Base-by-base conservation (phyloP, 129 eudicot genomes). In the Silybum marianum region DNA sequence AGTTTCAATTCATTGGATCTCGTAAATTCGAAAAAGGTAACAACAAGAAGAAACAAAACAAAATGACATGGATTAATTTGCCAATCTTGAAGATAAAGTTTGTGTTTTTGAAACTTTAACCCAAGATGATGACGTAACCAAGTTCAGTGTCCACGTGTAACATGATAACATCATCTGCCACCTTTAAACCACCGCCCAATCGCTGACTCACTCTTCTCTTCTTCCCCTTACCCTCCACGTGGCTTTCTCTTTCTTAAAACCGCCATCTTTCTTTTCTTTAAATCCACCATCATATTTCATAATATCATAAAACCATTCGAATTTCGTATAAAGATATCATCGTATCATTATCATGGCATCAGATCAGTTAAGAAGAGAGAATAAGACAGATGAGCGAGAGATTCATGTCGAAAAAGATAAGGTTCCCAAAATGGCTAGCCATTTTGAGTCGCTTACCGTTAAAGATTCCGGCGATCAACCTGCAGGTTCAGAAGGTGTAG, bases 401-500 rank as follows among this genome's bases (percentile, higher is more conserved):
- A 46, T 86, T 25, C 80, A 84, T 18, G 89, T 94, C 0, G 96
- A 89, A 82, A 89, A 90, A 69, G 90, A 89, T 63, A 70, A 71
- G 7, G 98, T 92, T 1, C 97, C 96, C 3, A 89, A 92, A 84
- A 85, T 89, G 82, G 23, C 91, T 0, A 84, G 71, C 39, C 93
- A 90, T 65, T 92, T 86, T 30, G 97, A 94, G 67, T 84, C 93
- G 5, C 87, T 92, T 2, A 71, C 87, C 0, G 92, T 80, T 3
- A 77, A 82, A 66, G 91, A 66, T 26, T n/a, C 83, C 46, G 69
- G 73, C 30, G 86, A 78, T 44, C 81, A 76, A 5, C 77, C 78
- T 11, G n/a, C n/a, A n/a, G n/a, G n/a, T n/a, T n/a, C n/a, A n/a
- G n/a, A n/a, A n/a, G n/a, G n/a, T n/a, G 82, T 39, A 9, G 81